Evolutionary conservation across 306 rosid genomes (phyloP), one percentile per base, ranked within the genome.

Genomic region (Vicia sativa): DNA sequence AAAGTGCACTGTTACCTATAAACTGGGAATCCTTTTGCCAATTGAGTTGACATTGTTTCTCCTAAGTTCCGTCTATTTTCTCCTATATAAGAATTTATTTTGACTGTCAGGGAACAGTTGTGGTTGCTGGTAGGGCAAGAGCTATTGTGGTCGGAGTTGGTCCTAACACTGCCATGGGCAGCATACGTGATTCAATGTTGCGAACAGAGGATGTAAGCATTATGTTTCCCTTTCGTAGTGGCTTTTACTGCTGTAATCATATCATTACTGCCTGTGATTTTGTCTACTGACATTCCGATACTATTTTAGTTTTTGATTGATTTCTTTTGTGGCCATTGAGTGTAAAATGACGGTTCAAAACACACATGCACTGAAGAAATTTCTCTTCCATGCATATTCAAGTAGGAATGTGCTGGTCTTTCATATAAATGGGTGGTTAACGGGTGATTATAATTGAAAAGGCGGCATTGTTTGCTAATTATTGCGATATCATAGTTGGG

Each of bases 71-170:
- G 9, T 35, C 10, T 21, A 3, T 65, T 64, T 37, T 54, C 48
- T 60, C 8, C 46, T 37, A 16, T 41, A 42, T 25, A 59, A 52
- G 42, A 65, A 13, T 58, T 58, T 53, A 12, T 63, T 83, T 77
- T 80, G 68, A 70, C 59, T 65, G 53, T 68, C 88, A 89, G 98
- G 98, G 98, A 64, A 93, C 98, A 5, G 91, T 93, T 65, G 88
- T 93, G 39, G 98, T 93, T 81, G 96, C 95, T 80, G 98, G 98
- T 71, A 86, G 98, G 86, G 96, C 91, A 64, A 84, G 98, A 81
- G 98, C 98, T 69, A 54, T 85, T 44, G 98, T 93, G 68, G 96
- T 90, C 45, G 96, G 96, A 64, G 96, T 93, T 72, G 97, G 98
- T 77, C 75, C 89, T 46, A 89, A 90, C 64, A 93, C 97, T 68